A percentile compares a stretch with the other conserved stretches of the same genome.
These are phyloP conservation scores for Aspergillus spinulosporus DNA, from an alignment of 2,329 filamentous ascomycete genomes.

Conservation along the genomic window DNA sequence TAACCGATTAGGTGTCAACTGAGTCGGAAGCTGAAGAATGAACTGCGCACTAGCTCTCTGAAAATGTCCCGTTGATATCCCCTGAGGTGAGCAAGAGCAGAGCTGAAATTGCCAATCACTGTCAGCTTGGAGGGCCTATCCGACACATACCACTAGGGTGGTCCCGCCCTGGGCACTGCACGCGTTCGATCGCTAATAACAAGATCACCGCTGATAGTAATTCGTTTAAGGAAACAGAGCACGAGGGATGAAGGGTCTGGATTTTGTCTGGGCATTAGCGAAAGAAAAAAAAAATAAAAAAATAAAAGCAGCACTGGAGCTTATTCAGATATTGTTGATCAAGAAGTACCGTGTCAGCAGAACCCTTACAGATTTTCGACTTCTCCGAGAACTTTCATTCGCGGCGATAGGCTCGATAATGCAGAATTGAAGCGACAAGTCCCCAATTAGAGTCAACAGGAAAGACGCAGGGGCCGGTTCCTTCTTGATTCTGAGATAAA, in stretches of 20 bases:
- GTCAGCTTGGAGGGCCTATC: conserved; percentile 13
- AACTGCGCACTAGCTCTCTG: conserved; percentile 1
- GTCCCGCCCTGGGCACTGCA: background rate
- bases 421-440: background rate
- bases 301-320: background rate
- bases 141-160: conserved; percentile 10
- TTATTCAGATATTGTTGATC: conserved; percentile 1
- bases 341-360: conserved; percentile 7
- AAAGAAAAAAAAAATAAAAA: background rate
- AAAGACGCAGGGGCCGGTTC: background rate
- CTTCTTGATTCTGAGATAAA: conserved; percentile 3
- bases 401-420: conserved; percentile 13
- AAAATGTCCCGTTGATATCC: background rate
- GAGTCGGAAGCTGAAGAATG: background rate
- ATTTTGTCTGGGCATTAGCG: too few species aligned
- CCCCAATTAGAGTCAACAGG: conserved; percentile 8
- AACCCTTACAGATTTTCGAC: background rate
- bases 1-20: background rate
- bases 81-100: background rate
- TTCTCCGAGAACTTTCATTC: background rate
- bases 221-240: background rate
- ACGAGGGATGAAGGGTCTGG: background rate
- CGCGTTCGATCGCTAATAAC: background rate
- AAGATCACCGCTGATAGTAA: background rate
- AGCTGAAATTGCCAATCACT: background rate